Conservation (phyloP, 2,329 filamentous ascomycete species). For the Clonostachys rosea region DNA sequence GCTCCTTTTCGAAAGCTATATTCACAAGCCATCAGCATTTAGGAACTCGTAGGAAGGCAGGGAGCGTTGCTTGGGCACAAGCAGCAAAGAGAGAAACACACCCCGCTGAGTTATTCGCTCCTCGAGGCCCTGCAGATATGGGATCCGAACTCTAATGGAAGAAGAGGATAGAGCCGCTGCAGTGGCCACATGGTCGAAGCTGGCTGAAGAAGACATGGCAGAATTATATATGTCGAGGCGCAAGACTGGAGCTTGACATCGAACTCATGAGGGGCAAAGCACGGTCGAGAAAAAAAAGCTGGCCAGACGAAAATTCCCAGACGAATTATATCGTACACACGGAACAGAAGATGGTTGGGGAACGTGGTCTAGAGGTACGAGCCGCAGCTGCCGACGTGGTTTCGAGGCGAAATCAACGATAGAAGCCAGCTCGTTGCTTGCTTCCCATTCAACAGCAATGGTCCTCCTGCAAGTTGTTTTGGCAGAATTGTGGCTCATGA, state of each 20-base stretch:
- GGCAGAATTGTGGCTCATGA: no score
- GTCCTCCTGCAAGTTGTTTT: no score
- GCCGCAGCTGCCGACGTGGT: no score
- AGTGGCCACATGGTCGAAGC: slow-evolving; percentile 44
- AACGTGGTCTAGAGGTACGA: no score
- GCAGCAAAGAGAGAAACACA: slow-evolving; percentile 22
- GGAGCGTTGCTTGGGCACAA: neutral
- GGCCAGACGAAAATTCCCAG: no score
- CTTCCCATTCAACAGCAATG: no score
- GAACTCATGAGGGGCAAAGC: no score
- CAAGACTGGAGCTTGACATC: neutral
- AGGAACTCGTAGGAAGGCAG: neutral
- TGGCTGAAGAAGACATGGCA: slow-evolving; percentile 18
- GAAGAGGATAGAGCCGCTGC: slow-evolving; percentile 54
- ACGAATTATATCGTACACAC: no score
- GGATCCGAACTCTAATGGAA: slow-evolving; percentile 52
- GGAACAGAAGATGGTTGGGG: no score
- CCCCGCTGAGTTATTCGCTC: slow-evolving; percentile 52
- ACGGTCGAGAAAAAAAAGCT: no score
- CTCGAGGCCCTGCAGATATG: slow-evolving; percentile 49
- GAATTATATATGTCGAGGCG: slow-evolving; percentile 26
- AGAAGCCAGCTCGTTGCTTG: no score
- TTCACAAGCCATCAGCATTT: slow-evolving; percentile 1
- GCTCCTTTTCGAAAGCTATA: slow-evolving; percentile 40
- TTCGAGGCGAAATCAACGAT: no score